Conservation (phyloP, 768 basidiomycete species). For the Serendipita sp. region DNA sequence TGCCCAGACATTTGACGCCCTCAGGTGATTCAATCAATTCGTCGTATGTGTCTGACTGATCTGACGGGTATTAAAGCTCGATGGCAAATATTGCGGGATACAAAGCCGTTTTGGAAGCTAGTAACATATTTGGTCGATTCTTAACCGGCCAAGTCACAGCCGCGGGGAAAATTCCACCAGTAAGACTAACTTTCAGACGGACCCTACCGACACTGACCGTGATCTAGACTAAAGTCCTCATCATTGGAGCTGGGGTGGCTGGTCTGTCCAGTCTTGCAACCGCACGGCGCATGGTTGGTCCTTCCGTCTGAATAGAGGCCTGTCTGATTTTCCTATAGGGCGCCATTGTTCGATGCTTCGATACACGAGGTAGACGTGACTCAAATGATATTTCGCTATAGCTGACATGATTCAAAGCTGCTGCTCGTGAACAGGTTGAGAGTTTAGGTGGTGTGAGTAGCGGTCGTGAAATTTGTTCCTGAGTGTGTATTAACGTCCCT, state of each 20-base stretch:
- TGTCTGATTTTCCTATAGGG: constrained; percentile 30
- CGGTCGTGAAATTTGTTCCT: background rate
- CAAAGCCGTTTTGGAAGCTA: constrained; percentile 81
- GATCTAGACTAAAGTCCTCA: constrained; percentile 74
- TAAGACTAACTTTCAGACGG: background rate
- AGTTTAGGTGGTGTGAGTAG: constrained; percentile 6
- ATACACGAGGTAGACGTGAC: constrained; percentile 39
- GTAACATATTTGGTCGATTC: constrained; percentile 79
- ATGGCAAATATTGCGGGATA: constrained; percentile 95
- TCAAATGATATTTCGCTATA: background rate
- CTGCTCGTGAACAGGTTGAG: constrained; percentile 76
- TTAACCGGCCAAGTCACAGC: constrained; percentile 85
- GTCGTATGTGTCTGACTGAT: background rate
- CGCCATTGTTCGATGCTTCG: constrained; percentile 79
- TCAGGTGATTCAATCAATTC: constrained; percentile 38
- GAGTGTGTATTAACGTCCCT: too few relatives aligned
- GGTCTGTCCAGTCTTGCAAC: constrained; percentile 81
- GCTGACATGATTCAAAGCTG: constrained; percentile 22
- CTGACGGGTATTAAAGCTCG: constrained; percentile 32
- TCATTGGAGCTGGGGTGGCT: constrained; percentile 82
- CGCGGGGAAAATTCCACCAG: constrained; percentile 23
- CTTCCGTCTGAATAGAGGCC: background rate
- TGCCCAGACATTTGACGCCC: constrained; percentile 77
- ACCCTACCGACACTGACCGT: constrained; percentile 31
- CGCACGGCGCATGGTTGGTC: constrained; percentile 23